These are phyloP conservation scores for Liquidambar formosana DNA, from an alignment of 164 flowering plant genomes.

Conservation along the genomic window DNA sequence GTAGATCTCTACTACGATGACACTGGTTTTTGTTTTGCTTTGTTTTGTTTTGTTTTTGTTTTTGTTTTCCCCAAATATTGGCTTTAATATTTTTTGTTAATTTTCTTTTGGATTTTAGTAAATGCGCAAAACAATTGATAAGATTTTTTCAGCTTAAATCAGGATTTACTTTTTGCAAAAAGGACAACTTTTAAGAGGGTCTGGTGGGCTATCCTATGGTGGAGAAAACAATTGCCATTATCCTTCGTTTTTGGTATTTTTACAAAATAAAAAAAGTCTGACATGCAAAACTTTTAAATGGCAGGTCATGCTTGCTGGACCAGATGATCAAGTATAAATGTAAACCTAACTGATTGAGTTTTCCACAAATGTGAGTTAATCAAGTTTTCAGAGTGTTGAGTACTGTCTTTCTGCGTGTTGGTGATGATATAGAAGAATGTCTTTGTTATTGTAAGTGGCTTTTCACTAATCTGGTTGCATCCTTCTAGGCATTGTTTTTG, in stretches of 20 bases:
- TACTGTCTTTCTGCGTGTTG: slow-evolving; percentile 13
- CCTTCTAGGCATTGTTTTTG: slow-evolving; percentile 32
- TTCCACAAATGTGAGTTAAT: slow-evolving; percentile 9
- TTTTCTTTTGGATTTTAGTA: no score
- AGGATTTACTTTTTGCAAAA: no score
- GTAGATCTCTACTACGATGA: no score
- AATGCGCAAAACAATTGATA: no score
- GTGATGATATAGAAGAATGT: background rate
- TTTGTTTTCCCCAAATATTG: no score
- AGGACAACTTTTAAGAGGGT: no score
- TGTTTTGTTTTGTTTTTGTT: no score
- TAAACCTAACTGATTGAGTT: slow-evolving; percentile 20
- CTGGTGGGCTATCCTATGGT: no score
- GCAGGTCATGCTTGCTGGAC: slow-evolving; percentile 47
- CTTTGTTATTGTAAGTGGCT: slow-evolving; percentile 11
- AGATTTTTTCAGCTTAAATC: no score
- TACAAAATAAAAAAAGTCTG: background rate
- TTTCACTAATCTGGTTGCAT: slow-evolving; percentile 23
- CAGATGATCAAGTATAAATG: slow-evolving; percentile 36
- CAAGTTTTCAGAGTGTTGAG: slow-evolving; percentile 24
- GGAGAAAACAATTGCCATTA: background rate
- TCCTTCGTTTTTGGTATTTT: background rate
- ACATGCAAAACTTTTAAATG: background rate
- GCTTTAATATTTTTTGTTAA: no score
- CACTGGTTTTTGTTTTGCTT: no score